Evolutionary conservation across 257 asterid species (phyloP).

Genomic region (Solanum virginianum): DNA sequence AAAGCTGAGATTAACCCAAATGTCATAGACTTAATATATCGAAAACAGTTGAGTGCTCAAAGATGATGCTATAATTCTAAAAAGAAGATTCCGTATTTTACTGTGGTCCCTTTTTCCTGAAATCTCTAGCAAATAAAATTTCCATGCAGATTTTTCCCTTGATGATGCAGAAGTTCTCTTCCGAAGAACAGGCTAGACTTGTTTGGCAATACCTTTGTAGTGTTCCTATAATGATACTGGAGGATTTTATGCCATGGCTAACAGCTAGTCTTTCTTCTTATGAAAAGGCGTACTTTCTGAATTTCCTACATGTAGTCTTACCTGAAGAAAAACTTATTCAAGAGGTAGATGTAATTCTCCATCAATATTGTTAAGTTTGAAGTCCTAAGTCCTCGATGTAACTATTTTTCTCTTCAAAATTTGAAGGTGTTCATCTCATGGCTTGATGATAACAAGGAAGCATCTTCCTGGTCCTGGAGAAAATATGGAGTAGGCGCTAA

Average conservation of each 20-base stretch:
- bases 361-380: neutral
- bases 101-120: neutral
- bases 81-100: neutral
- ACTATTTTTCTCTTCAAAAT: constrained; percentile 12
- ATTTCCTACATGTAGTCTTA: constrained; percentile 38
- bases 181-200: constrained; percentile 59
- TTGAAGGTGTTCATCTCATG: constrained; percentile 62
- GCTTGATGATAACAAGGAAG: constrained; percentile 37
- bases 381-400: constrained; percentile 4
- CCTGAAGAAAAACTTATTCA: constrained; percentile 62
- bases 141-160: constrained; percentile 65
- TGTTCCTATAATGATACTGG: constrained; percentile 54
- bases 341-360: constrained; percentile 37
- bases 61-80: neutral
- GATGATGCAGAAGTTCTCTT: constrained; percentile 41
- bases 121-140: neutral
- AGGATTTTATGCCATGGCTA: constrained; percentile 73
- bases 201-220: constrained; percentile 77
- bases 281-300: constrained; percentile 37
- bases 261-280: constrained; percentile 37
- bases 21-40: neutral
- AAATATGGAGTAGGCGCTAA: constrained; percentile 5
- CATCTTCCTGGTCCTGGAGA: constrained; percentile 18
- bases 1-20: neutral
- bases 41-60: neutral